Base-by-base conservation (phyloP, 176 grass and related monocot genomes). In the Phoenix dactylifera region DNA sequence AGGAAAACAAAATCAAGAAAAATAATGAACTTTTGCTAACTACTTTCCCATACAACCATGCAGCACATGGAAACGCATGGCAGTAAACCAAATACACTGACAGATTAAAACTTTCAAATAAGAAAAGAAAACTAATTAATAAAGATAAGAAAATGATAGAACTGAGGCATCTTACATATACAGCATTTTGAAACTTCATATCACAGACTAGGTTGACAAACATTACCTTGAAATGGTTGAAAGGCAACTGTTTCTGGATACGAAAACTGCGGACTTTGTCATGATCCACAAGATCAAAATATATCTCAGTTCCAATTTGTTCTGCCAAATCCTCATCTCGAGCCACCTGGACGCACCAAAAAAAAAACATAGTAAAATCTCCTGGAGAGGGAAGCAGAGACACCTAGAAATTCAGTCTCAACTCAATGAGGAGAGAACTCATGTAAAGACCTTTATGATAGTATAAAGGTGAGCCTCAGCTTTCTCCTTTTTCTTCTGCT, bases 381-480 rank as follows among this genome's bases (percentile, higher is more conserved):
- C 51, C 7, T 15, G 32, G 60, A 80, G 63, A 83, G 57, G 20
- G 35, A 55, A 19, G 35, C 35, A 50, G 77, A 52, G 25, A 54
- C 18, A 5, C 55, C 32, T 18, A 32, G 61, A 66, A 15, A 15
- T 52, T 51, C 52, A 16, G 12, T 18, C 4, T 22, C 22, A 67
- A 56, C 24, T 56, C 52, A 64, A 18, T 67, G 16, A 4, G 22
- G 0, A 54, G 51, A 12, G 6, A 15, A 24, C 28, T 5, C 49
- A 73, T 51, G 53, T 50, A 12, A 16, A 35, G 64, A 89, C 86
- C 86, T 89, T 89, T 60, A 89, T 76, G 52, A 79, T 58, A 54
- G 71, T 85, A 76, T 62, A 89, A 71, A 89, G 80, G 67, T 89
- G 86, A 69, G 86, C 86, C 63, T 89, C 86, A 50, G 86, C 82